Percentiles rank a stretch among this genome's conserved stretches.
Conservation (phyloP, 2,329 filamentous ascomycete genomes). For the Purpureocillium lavendulum region DNA sequence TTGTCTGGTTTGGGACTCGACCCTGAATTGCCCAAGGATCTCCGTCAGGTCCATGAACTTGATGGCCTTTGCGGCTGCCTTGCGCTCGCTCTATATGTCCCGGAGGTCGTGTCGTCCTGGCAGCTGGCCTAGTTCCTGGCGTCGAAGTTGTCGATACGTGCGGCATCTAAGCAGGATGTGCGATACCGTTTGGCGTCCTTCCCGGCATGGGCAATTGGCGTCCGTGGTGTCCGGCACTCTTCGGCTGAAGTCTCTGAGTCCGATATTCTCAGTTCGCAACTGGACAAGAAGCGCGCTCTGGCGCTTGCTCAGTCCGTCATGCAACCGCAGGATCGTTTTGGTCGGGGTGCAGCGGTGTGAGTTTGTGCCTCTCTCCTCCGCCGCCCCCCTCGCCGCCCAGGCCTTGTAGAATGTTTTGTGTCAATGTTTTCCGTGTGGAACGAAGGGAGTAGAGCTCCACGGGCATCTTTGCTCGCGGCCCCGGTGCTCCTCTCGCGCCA, state of each 20-base stretch:
- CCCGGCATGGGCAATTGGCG: slow-evolving; percentile 3
- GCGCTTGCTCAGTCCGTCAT: slow-evolving; percentile 7
- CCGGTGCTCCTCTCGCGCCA: too few relatives aligned
- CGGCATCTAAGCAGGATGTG: slow-evolving; percentile 6
- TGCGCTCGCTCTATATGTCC: slow-evolving; percentile 6
- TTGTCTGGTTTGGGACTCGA: background rate
- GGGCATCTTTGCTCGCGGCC: too few relatives aligned
- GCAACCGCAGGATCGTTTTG: slow-evolving; percentile 3
- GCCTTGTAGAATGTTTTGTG: too few relatives aligned
- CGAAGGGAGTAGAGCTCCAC: too few relatives aligned
- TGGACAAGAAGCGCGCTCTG: slow-evolving; percentile 3
- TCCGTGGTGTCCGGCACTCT: slow-evolving; percentile 5
- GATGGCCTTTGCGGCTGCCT: slow-evolving; percentile 7
- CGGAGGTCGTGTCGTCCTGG: slow-evolving; percentile 5
- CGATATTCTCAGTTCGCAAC: slow-evolving; percentile 6
- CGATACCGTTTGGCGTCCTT: slow-evolving; percentile 6
- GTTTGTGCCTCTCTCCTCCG: too few relatives aligned
- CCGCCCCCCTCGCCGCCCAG: too few relatives aligned
- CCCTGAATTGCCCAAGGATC: slow-evolving; percentile 5
- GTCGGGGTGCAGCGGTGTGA: too few relatives aligned
- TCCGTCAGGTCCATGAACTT: slow-evolving; percentile 7
- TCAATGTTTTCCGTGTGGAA: too few relatives aligned
- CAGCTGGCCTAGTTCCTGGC: background rate
- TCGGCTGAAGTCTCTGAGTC: slow-evolving; percentile 5
- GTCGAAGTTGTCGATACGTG: slow-evolving; percentile 1